Evolutionary conservation across 1,139 yeast species (phyloP).

Genomic region (Pichia sp.): DNA sequence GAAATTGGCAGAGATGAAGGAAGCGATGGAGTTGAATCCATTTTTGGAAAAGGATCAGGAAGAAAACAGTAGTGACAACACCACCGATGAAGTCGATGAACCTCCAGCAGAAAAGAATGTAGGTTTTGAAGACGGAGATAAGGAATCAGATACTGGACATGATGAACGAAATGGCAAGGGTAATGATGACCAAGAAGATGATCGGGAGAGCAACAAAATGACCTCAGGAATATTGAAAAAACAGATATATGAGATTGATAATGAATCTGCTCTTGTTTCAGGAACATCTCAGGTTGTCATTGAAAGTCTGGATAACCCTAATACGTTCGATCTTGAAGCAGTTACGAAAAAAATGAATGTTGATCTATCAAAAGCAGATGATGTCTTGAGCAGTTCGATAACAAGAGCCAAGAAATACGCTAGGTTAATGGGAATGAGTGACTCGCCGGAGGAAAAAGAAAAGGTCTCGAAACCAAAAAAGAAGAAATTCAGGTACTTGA

Average conservation of each 20-base stretch:
- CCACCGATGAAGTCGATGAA: not conserved
- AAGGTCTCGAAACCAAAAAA: constrained; percentile 42
- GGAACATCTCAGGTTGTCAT: constrained; percentile 65
- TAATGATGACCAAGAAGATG: constrained; percentile 4
- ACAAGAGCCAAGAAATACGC: constrained; percentile 72
- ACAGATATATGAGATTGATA: constrained; percentile 45
- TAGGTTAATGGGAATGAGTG: constrained; percentile 45
- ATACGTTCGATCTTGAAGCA: constrained; percentile 26
- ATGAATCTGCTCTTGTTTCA: constrained; percentile 41
- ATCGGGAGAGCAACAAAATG: constrained; percentile 12
- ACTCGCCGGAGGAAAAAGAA: constrained; percentile 20
- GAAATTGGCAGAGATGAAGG: constrained; percentile 39
- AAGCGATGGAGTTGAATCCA: constrained; percentile 20
- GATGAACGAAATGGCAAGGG: constrained; percentile 20
- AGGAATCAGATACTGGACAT: constrained; percentile 17
- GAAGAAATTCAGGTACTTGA: constrained; percentile 83
- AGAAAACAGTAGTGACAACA: constrained; percentile 20
- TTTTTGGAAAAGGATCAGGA: constrained; percentile 21
- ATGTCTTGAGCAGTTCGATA: constrained; percentile 59
- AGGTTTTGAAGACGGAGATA: not conserved
- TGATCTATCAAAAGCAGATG: constrained; percentile 53
- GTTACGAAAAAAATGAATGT: constrained; percentile 60
- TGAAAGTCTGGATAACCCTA: constrained; percentile 48
- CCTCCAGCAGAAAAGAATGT: not conserved
- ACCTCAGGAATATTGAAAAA: constrained; percentile 39